Conservation (phyloP, 768 basidiomycete species). For the Boletus eberwhitei region DNA sequence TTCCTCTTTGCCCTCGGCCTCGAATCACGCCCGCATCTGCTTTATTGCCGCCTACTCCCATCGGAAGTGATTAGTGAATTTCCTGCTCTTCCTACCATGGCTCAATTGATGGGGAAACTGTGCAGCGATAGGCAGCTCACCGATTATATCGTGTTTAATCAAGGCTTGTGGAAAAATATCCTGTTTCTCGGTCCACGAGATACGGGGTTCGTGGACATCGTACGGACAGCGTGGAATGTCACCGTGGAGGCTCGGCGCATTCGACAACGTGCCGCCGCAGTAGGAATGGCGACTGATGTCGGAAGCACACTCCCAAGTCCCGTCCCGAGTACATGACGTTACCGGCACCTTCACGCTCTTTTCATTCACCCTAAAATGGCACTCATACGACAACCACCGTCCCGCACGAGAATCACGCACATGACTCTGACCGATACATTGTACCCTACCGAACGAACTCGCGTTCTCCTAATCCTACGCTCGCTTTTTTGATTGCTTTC, state of each 20-base stretch:
- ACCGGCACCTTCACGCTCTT: constrained; percentile 17
- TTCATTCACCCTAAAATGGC: constrained; percentile 24
- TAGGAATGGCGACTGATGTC: constrained; percentile 14
- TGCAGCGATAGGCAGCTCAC: constrained; percentile 37
- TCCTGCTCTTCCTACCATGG: constrained; percentile 58
- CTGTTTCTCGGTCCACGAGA: constrained; percentile 52
- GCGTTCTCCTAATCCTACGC: constrained; percentile 24
- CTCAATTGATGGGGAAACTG: constrained; percentile 43
- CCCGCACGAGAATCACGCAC: constrained; percentile 27
- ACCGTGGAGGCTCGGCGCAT: constrained; percentile 58
- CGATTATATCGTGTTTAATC: constrained; percentile 38
- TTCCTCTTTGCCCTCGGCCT: constrained; percentile 57
- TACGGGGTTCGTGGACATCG: constrained; percentile 42
- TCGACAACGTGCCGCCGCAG: constrained; percentile 19
- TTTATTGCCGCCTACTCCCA: constrained; percentile 56
- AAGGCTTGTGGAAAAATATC: constrained; percentile 67
- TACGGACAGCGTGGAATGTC: constrained; percentile 67
- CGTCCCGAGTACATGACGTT: constrained; percentile 19
- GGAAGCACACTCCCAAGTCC: constrained; percentile 4
- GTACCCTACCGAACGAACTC: constrained; percentile 11
- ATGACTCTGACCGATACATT: constrained; percentile 1
- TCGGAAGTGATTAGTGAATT: constrained; percentile 50
- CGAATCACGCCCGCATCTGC: constrained; percentile 44
- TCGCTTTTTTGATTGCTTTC: background rate
- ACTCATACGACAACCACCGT: constrained; percentile 24